Percentiles rank a stretch among this genome's conserved stretches.
Evolutionary conservation across 2,329 filamentous ascomycete species (phyloP).

Genomic region (Ascochyta clinopodiicola): DNA sequence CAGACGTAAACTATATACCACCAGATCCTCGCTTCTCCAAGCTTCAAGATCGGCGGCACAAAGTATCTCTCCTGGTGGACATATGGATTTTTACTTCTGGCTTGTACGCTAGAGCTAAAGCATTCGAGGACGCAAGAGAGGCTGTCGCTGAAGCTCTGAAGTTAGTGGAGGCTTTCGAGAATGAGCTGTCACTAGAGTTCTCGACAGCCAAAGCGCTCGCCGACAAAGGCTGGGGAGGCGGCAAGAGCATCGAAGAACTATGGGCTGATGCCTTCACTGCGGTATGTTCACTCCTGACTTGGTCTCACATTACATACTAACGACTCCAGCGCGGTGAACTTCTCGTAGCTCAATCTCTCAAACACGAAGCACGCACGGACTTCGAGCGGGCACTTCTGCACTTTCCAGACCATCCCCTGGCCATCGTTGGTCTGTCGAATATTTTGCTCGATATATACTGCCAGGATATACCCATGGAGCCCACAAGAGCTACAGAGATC

Average conservation of each 20-base stretch:
- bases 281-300: constrained; percentile 59
- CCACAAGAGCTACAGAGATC: constrained; percentile 50
- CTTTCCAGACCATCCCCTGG: constrained; percentile 78
- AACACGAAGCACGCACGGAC: constrained; percentile 73
- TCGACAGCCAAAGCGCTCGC: constrained; percentile 68
- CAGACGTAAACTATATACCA: constrained; percentile 40
- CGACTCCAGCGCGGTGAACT: constrained; percentile 69
- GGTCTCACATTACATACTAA: constrained; percentile 4
- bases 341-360: constrained; percentile 64
- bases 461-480: constrained; percentile 65
- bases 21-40: constrained; percentile 58
- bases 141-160: constrained; percentile 83
- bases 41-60: constrained; percentile 61
- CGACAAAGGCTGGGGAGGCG: constrained; percentile 75
- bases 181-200: constrained; percentile 67
- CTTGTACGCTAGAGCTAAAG: constrained; percentile 81
- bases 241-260: constrained; percentile 81
- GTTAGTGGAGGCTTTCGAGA: constrained; percentile 74
- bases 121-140: constrained; percentile 79
- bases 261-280: constrained; percentile 85
- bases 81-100: constrained; percentile 92
- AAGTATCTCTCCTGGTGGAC: constrained; percentile 68
- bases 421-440: constrained; percentile 82
- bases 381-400: constrained; percentile 85
- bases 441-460: constrained; percentile 86